Evolutionary conservation across 2,329 filamentous ascomycete species (phyloP), one percentile per base, ranked within the genome.

Genomic region (Aspergillus sp.): DNA sequence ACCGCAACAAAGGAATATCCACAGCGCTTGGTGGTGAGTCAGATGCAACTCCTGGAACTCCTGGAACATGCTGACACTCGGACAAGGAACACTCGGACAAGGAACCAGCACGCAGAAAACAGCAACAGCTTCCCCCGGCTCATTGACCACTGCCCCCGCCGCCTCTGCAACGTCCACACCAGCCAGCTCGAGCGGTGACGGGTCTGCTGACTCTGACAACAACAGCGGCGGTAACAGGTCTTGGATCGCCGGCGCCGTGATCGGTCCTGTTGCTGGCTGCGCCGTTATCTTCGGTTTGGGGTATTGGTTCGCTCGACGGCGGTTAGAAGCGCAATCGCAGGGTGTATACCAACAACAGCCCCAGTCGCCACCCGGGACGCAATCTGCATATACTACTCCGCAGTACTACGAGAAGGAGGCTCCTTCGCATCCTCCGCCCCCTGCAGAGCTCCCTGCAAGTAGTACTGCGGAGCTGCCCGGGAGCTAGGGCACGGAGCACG

Each of bases 201-300:
- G 19, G 19, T 22, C 19, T 10, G 19, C 19, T 5, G 19, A 22
- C 19, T 22, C 14, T 8, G 16, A 29, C 17, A 29, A 33, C 7
- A 22, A 20, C 10, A 22, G 19, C 19, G 19, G 19, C 4, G 16
- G 19, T 24, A 36, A 22, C 17, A 36, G 32, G 25, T 8, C 30
- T 2, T 36, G 34, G 34, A 36, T 36, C 32, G 34, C 34, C n/a
- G 34, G 34, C 12, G 34, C 34, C n/a, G 30, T 36, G 19, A 26
- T 33, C 17, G 34, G 34, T 4, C 34, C 34, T 22, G 15, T 36
- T 11, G 30, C 30, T 19, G 34, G 28, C 17, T 35, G 33, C 10
- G 33, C 29, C 5, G 8, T 35, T 15, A 15, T 35, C 15, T 28
- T 28, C 10, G 33, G 28, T 5, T 29, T 35, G 13, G 24, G 28